These are phyloP conservation scores for Leccinum aurantiacum DNA, from an alignment of 768 basidiomycete genomes.

Conservation along the genomic window DNA sequence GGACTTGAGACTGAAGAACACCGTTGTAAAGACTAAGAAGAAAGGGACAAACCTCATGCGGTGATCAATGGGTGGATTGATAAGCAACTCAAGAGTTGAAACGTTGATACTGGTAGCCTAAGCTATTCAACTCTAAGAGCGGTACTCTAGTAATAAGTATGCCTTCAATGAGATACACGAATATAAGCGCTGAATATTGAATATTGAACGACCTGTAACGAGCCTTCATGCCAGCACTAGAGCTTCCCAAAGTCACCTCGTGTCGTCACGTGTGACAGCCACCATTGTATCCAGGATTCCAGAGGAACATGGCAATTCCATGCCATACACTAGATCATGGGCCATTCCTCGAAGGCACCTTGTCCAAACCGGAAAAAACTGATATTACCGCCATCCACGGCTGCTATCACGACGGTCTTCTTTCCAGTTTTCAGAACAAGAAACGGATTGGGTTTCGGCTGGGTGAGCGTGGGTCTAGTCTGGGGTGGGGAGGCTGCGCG, in stretches of 20 bases:
- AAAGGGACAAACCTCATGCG: too few species aligned
- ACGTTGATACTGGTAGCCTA: too few species aligned
- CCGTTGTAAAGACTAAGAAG: too few species aligned
- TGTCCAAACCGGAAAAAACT: slow-evolving; percentile 89
- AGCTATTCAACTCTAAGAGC: too few species aligned
- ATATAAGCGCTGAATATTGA: too few species aligned
- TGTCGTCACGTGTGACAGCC: too few species aligned
- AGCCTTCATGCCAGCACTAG: background rate
- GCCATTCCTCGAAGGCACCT: slow-evolving; percentile 83
- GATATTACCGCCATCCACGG: slow-evolving; percentile 82
- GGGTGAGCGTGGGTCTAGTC: slow-evolving; percentile 27
- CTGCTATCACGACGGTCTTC: slow-evolving; percentile 81
- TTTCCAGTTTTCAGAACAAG: slow-evolving; percentile 79
- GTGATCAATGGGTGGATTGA: background rate
- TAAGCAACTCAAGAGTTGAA: too few species aligned
- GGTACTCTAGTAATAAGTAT: too few species aligned
- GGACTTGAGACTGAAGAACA: too few species aligned
- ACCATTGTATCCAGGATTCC: too few species aligned
- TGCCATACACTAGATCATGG: slow-evolving; percentile 45
- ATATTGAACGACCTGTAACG: background rate
- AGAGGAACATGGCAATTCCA: background rate
- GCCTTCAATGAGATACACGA: too few species aligned
- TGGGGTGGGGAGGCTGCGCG: slow-evolving; percentile 2
- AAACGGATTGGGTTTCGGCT: slow-evolving; percentile 67
- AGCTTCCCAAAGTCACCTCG: background rate